Percentiles rank a stretch among this genome's conserved stretches.
These are phyloP conservation scores for Fusarium ramigenum DNA, from an alignment of 2,329 filamentous ascomycete genomes.

Conservation along the genomic window DNA sequence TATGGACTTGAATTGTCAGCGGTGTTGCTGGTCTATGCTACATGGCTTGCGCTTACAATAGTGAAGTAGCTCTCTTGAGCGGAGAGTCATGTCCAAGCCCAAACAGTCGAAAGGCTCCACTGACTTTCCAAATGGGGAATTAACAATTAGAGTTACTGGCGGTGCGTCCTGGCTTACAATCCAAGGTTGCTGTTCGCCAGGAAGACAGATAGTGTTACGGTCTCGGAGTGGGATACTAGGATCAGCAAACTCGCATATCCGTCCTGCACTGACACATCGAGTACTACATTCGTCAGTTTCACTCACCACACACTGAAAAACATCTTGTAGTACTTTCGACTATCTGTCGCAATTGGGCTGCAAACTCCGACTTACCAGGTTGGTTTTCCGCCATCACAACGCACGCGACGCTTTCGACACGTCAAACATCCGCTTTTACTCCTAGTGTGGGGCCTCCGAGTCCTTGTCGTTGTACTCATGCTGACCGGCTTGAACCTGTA, in stretches of 20 bases:
- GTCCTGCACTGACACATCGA: constrained; percentile 17
- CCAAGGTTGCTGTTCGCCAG: constrained; percentile 40
- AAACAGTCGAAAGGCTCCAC: constrained; percentile 34
- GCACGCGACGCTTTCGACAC: constrained; percentile 36
- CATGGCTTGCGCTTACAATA: constrained; percentile 31
- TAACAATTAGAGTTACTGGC: not conserved
- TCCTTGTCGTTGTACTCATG: constrained; percentile 11
- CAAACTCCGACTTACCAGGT: constrained; percentile 26
- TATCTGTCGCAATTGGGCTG: not conserved
- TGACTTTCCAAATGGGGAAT: not conserved
- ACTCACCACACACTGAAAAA: not conserved
- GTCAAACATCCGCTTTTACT: constrained; percentile 35
- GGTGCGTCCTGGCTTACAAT: not conserved
- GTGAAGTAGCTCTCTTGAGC: constrained; percentile 36
- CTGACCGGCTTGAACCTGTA: not conserved
- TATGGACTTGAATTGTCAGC: constrained; percentile 11
- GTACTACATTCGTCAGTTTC: not conserved
- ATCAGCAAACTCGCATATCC: constrained; percentile 29
- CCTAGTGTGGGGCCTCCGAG: constrained; percentile 34
- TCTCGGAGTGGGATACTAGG: constrained; percentile 36
- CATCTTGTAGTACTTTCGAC: not conserved
- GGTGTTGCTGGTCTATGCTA: too few relatives aligned
- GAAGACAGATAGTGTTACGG: constrained; percentile 26
- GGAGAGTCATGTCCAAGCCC: constrained; percentile 36
- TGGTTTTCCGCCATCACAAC: constrained; percentile 32